Evolutionary conservation across 2,329 filamentous ascomycete genomes (phyloP), one percentile per base, ranked within the genome.

Genomic region (Fusarium albosuccineum): DNA sequence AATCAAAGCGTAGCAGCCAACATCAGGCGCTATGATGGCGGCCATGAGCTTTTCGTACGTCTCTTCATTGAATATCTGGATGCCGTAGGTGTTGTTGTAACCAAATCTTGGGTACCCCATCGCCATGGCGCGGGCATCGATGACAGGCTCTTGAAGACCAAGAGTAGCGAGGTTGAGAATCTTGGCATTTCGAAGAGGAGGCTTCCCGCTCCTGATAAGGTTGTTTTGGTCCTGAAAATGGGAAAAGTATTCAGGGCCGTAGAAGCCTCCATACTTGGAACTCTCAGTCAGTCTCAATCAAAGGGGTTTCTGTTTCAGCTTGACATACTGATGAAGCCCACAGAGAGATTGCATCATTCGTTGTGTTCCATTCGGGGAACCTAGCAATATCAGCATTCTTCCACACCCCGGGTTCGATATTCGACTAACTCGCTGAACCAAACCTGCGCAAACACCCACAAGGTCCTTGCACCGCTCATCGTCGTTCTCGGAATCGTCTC

Each of bases 91-190:
- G 71, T 91, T 91, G 73, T 88, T 87, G 60, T 83, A 81, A 1
- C 85, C 85, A 71, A 87, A 88, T 3, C 77, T 72, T 0, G 86
- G 82, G 61, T 84, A 88, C 61, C 78, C 85, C 2, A 83, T 82
- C 2, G 80, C 81, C 77, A 92, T 87, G 2, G 88, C 81, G 6
- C 87, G 73, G 52, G 85, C 81, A 70, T 93, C 91, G 17, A 92
- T 80, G 57, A 88, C 85, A 4, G 89, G 90, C 73, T 92, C 91
- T 49, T 91, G 80, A 57, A 92, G 88, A 26, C 90, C 90, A 0
- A 93, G 76, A 0, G 89, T 86, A 6, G 80, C 80, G 4, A 92
- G 79, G 2, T 83, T 75, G 2, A 86, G 65, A 1, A 80, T 74
- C 1, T 86, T 85, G 49, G 83, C 85, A 3, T 76, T 74, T 14